phyloP scores from a whole-genome alignment of 345 rosid species.

The Citrus trifoliata region DNA sequence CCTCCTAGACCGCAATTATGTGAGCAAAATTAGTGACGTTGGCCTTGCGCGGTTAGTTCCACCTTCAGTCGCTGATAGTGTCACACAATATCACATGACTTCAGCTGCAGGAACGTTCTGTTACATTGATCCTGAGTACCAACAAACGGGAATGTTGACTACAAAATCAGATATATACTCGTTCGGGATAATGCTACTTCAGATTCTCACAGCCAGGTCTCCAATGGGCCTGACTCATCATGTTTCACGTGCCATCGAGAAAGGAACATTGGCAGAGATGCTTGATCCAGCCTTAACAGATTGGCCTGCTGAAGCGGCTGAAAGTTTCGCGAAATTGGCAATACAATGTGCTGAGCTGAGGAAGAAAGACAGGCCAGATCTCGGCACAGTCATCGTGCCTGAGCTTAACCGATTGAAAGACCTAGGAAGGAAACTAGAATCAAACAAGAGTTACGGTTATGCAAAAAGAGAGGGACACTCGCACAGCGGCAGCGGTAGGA shows the following conservation, averaged over 20 bases:
- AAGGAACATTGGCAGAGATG: constrained; percentile 57
- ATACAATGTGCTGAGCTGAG: constrained; percentile 69
- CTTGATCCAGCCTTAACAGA: constrained; percentile 62
- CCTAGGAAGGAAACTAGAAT: constrained; percentile 27
- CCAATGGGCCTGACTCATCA: constrained; percentile 92
- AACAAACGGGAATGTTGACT: constrained; percentile 79
- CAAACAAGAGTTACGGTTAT: not conserved
- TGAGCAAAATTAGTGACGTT: constrained; percentile 91
- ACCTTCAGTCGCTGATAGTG: constrained; percentile 65
- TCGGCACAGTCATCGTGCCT: constrained; percentile 62
- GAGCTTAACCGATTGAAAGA: constrained; percentile 63
- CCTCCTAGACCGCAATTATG: constrained; percentile 73
- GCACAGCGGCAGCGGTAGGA: not conserved
- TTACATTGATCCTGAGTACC: constrained; percentile 93
- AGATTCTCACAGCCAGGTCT: constrained; percentile 70
- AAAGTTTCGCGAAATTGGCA: constrained; percentile 56
- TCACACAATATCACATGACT: constrained; percentile 86
- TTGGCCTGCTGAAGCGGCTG: constrained; percentile 79
- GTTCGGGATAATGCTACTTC: constrained; percentile 79
- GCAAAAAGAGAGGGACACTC: not conserved
- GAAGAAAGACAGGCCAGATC: constrained; percentile 83
- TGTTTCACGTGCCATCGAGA: constrained; percentile 57
- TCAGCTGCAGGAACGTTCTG: constrained; percentile 93
- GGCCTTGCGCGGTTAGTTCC: constrained; percentile 95
- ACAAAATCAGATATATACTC: constrained; percentile 84